Evolutionary conservation across 345 rosid genomes (phyloP).

Genomic region (Cardamine chenopodiifolia): DNA sequence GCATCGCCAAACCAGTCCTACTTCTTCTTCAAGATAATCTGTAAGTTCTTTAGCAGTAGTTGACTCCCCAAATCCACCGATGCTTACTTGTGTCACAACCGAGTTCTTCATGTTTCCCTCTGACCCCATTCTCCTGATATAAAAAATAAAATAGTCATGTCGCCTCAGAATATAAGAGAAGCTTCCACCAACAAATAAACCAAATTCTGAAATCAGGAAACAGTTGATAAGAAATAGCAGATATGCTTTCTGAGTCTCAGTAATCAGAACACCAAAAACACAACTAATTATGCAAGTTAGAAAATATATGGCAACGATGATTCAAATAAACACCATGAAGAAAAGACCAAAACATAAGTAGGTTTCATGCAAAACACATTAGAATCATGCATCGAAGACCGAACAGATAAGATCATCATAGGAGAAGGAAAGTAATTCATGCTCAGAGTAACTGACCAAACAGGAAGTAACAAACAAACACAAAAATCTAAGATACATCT

Average conservation of each 20-base stretch:
- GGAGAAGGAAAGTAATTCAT: not conserved
- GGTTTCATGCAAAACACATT: not conserved
- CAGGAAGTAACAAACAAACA: not conserved
- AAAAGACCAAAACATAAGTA: conserved; percentile 10
- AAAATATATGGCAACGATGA: not conserved
- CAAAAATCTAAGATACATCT: not conserved
- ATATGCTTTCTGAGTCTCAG: not conserved
- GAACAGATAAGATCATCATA: conserved; percentile 9
- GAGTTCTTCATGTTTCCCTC: conserved; percentile 46
- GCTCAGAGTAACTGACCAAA: conserved; percentile 6
- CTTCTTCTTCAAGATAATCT: conserved; percentile 56
- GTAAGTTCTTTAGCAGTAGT: conserved; percentile 64
- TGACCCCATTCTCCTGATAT: conserved; percentile 42
- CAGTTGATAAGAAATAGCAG: not conserved
- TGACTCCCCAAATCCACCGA: conserved; percentile 68
- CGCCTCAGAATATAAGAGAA: not conserved
- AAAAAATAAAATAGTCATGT: not conserved
- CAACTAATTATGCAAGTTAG: not conserved
- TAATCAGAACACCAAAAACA: conserved; percentile 2
- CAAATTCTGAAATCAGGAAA: not conserved
- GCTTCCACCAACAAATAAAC: not conserved
- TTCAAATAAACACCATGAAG: not conserved
- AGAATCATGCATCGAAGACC: not conserved
- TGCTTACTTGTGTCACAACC: conserved; percentile 71
- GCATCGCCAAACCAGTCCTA: conserved; percentile 76